These are phyloP conservation scores for Sugiyamaella lignohabitans DNA, from an alignment of 805 yeast genomes.

Conservation along the genomic window DNA sequence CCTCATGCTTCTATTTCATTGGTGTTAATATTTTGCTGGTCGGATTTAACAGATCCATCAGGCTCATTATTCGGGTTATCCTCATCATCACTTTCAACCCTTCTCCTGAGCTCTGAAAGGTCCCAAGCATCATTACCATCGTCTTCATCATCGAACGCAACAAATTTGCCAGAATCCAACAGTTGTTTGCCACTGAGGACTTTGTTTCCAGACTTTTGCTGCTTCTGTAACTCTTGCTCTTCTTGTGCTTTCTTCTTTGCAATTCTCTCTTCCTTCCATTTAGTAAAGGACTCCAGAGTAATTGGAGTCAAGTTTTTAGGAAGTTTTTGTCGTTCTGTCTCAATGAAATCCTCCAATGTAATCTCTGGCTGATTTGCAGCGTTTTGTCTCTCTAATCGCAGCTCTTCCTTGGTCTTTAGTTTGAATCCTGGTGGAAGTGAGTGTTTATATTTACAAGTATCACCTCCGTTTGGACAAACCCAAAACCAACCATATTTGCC, in stretches of 20 bases:
- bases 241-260: constrained; percentile 30
- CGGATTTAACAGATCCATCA: no score
- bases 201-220: constrained; percentile 19
- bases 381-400: constrained; percentile 79
- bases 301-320: constrained; percentile 77
- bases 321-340: constrained; percentile 80
- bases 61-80: constrained; percentile 4
- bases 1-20: no score
- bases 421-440: constrained; percentile 96
- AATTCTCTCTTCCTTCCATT: constrained; percentile 73
- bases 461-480: constrained; percentile 93
- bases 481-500: constrained; percentile 99
- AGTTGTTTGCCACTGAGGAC: constrained; percentile 33
- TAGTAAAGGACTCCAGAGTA: constrained; percentile 67
- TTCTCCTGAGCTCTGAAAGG: constrained; percentile 31
- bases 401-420: constrained; percentile 93
- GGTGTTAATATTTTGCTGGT: no score
- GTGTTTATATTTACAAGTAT: constrained; percentile 88
- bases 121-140: constrained; percentile 32
- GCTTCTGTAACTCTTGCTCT: constrained; percentile 41
- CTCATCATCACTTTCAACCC: constrained; percentile 23
- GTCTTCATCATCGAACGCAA: constrained; percentile 26
- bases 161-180: constrained; percentile 35
- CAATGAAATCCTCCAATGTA: constrained; percentile 92
- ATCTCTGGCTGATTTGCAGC: constrained; percentile 80